These are phyloP conservation scores for Penicillium sumatraense DNA, from an alignment of 2,329 filamentous ascomycete genomes.

Conservation along the genomic window DNA sequence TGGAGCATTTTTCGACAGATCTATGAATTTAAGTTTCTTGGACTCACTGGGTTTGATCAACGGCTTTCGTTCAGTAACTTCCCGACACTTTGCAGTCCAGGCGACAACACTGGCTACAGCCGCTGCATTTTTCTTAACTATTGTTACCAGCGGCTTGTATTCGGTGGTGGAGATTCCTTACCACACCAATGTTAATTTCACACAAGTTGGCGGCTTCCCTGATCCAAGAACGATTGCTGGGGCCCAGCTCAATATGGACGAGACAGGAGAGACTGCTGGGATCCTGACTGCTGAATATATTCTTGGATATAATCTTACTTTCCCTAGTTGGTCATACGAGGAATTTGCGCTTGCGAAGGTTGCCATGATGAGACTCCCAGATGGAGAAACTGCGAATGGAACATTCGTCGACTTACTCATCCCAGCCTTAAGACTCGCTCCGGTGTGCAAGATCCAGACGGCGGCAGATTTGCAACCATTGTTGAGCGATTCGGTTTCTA, in stretches of 20 bases:
- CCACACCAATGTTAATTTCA: not conserved
- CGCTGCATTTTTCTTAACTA: slow-evolving; percentile 7
- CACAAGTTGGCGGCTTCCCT: slow-evolving; percentile 5
- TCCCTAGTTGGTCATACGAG: slow-evolving; percentile 14
- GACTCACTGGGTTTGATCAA: slow-evolving; percentile 2
- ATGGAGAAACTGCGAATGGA: not conserved
- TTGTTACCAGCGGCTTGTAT: slow-evolving; percentile 16
- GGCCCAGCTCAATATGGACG: not conserved
- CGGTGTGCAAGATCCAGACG: not conserved
- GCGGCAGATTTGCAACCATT: not conserved
- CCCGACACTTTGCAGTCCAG: slow-evolving; percentile 6
- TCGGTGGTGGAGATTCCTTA: not conserved
- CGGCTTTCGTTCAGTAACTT: not conserved
- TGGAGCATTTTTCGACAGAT: not conserved
- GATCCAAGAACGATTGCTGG: slow-evolving; percentile 4
- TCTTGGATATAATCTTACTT: slow-evolving; percentile 10
- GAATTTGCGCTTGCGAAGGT: slow-evolving; percentile 10
- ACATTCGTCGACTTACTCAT: slow-evolving; percentile 8
- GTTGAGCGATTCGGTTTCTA: not conserved
- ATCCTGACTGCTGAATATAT: slow-evolving; percentile 11
- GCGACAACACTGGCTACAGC: slow-evolving; percentile 7
- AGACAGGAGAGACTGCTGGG: not conserved
- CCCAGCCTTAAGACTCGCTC: slow-evolving; percentile 8
- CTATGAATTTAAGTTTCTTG: slow-evolving; percentile 7
- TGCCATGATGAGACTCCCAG: not conserved